These are phyloP conservation scores for Irpex sp. DNA, from an alignment of 1,284 basidiomycete genomes.

Conservation along the genomic window DNA sequence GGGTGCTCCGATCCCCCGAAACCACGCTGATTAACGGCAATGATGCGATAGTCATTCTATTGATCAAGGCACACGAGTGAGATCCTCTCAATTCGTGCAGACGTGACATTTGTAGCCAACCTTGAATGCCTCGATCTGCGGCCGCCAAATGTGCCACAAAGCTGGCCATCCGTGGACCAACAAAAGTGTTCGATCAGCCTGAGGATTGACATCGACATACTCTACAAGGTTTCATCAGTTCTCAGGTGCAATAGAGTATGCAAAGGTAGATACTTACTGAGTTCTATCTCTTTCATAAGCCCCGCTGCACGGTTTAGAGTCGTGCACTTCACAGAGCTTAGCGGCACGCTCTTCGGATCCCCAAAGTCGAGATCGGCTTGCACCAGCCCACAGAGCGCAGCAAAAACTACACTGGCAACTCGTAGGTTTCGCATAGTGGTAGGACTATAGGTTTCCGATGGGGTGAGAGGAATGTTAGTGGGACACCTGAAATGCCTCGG, in stretches of 20 bases:
- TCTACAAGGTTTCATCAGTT: constrained; percentile 31
- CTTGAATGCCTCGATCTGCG: constrained; percentile 62
- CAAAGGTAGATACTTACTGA: constrained; percentile 20
- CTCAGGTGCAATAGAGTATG: not conserved
- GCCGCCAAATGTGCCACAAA: constrained; percentile 68
- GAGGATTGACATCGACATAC: constrained; percentile 61
- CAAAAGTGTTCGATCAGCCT: constrained; percentile 45
- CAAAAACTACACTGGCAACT: not conserved
- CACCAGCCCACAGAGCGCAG: not conserved
- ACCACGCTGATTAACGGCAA: constrained; percentile 60
- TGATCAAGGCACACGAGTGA: not conserved
- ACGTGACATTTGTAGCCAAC: constrained; percentile 19
- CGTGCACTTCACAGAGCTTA: constrained; percentile 17
- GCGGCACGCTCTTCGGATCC: not conserved
- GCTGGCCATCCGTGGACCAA: constrained; percentile 77
- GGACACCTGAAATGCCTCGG: not conserved
- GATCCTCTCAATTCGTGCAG: not conserved
- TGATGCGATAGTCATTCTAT: constrained; percentile 54
- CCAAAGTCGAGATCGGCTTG: not conserved
- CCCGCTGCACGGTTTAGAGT: constrained; percentile 23
- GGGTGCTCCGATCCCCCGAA: constrained; percentile 66
- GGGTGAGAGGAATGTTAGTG: not conserved
- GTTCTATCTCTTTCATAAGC: constrained; percentile 19
- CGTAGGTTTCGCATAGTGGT: not conserved
- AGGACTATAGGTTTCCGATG: not conserved